Percentiles rank a stretch among this genome's conserved stretches.
Conservation (phyloP, 441 rosid genomes). For the Jatropha podagrica region DNA sequence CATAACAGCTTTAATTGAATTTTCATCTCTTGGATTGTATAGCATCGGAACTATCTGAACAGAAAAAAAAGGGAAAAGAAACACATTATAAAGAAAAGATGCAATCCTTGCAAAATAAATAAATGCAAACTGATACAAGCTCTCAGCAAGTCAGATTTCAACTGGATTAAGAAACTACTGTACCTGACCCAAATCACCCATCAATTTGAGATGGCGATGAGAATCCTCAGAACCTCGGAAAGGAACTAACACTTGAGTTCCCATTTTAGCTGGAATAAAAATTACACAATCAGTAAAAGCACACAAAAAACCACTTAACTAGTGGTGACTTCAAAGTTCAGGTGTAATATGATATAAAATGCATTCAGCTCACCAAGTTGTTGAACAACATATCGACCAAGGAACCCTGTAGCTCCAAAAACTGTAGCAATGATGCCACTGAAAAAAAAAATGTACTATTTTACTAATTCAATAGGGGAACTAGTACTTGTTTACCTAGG, state of each 20-base stretch:
- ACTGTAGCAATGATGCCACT: constrained; percentile 98
- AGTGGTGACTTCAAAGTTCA: not conserved
- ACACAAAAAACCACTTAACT: not conserved
- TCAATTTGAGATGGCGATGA: constrained; percentile 94
- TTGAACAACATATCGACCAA: constrained; percentile 98
- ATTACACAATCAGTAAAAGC: constrained; percentile 9
- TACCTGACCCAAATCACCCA: constrained; percentile 99
- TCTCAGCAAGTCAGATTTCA: not conserved
- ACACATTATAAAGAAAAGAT: not conserved
- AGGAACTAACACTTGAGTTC: constrained; percentile 97
- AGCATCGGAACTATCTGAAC: constrained; percentile 93
- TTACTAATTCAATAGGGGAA: not conserved
- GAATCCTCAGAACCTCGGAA: constrained; percentile 94
- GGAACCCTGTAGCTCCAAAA: constrained; percentile 98
- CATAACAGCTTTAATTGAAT: constrained; percentile 94
- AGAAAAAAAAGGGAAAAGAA: constrained; percentile 18
- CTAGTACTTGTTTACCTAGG: no score
- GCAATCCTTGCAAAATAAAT: not conserved
- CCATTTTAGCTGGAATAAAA: constrained; percentile 80
- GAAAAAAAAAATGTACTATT: constrained; percentile 24
- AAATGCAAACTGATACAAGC: not conserved
- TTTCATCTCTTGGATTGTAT: constrained; percentile 86
- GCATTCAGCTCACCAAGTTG: constrained; percentile 76
- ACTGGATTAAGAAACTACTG: constrained; percentile 2
- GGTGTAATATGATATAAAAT: not conserved